phyloP scores from a whole-genome alignment of 176 grass and related monocot genomes.

The Puccinellia tenuiflora region DNA sequence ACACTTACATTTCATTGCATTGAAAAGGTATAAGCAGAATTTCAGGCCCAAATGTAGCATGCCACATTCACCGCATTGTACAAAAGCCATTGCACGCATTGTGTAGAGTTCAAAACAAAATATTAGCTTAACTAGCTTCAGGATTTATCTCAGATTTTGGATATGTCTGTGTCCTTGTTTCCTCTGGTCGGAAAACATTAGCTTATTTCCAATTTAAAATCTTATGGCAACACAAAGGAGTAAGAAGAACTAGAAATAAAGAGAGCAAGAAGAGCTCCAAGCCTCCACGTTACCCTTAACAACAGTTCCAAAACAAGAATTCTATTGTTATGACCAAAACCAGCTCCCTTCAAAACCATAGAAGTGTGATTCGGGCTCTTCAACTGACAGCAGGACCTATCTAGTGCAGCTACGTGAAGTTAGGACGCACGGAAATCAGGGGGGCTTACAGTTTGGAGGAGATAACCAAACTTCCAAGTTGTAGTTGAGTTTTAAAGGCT shows the following conservation, averaged over 20 bases:
- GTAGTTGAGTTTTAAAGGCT: not conserved
- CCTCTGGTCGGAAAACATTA: not conserved
- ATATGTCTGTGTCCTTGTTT: not conserved
- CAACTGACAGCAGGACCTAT: not conserved
- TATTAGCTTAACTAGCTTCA: not conserved
- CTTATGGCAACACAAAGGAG: not conserved
- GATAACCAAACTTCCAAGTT: not conserved
- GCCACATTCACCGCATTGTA: not conserved
- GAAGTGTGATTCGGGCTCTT: not conserved
- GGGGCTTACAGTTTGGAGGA: not conserved
- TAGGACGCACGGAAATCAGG: not conserved
- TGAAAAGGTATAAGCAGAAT: too few relatives aligned
- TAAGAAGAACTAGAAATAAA: not conserved
- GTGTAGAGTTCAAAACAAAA: not conserved
- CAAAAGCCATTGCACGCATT: not conserved
- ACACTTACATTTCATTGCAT: too few relatives aligned
- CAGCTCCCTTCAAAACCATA: not conserved
- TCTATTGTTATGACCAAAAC: not conserved
- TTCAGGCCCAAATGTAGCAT: too few relatives aligned
- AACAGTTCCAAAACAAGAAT: not conserved
- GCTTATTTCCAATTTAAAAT: not conserved
- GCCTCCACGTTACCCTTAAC: not conserved
- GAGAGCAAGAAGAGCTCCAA: not conserved
- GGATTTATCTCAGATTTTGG: not conserved
- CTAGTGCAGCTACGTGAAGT: not conserved